These are phyloP conservation scores for Lactarius evosmus DNA, from an alignment of 768 basidiomycete genomes.

Conservation along the genomic window DNA sequence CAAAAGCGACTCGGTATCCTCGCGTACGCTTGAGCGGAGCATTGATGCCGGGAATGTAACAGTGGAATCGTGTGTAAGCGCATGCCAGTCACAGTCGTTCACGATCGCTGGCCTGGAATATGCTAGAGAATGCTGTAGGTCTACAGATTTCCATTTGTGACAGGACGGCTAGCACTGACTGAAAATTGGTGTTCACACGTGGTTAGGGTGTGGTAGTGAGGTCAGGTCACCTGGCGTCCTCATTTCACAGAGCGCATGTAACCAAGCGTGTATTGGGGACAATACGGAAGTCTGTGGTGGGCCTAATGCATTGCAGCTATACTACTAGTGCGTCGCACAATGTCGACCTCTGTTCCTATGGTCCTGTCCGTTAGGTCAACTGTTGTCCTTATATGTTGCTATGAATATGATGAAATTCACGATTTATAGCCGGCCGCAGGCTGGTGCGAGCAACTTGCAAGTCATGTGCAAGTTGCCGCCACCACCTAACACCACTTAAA, in stretches of 20 bases:
- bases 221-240: background rate
- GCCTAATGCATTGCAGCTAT: background rate
- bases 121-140: conserved; percentile 10
- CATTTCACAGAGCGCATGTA: conserved; percentile 3
- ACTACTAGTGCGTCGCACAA: background rate
- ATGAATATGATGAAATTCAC: no score
- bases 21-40: conserved; percentile 1
- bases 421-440: no score
- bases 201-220: conserved; percentile 7
- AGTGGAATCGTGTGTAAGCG: conserved; percentile 5
- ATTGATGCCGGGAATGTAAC: conserved; percentile 3
- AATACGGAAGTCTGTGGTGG: conserved; percentile 3
- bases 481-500: no score
- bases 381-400: no score
- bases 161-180: background rate
- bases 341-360: no score
- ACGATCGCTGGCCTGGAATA: conserved; percentile 8
- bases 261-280: conserved; percentile 2
- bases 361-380: no score
- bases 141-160: background rate
- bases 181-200: background rate
- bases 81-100: background rate
- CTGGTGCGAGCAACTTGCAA: no score
- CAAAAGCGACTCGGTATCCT: background rate
- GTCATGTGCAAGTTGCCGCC: no score